Evolutionary conservation across 129 eudicot genomes (phyloP), one percentile per base, ranked within the genome.

Genomic region (Sambucus nigra): DNA sequence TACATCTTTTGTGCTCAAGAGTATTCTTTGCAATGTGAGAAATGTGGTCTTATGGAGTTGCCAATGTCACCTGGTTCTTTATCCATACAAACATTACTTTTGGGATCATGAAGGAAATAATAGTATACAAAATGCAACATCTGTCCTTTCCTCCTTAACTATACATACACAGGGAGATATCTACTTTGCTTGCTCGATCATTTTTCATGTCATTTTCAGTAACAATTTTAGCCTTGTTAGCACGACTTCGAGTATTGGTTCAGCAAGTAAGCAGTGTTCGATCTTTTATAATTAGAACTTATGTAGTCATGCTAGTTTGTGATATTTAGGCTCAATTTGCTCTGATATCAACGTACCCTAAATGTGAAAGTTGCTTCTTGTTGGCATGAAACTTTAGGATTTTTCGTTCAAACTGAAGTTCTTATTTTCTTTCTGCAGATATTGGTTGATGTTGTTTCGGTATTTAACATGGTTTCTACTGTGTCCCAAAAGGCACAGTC

Each of bases 171-270:
- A 91, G 98, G 24, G 87, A 86, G 69, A 72, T 86, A 74, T 82
- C 99, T 25, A 76, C 66, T 52, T 71, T 91, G 68, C 91, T 91
- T 66, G 94, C 94, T 67, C 89, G 76, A 32, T 81, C 95, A 22
- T 85, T 85, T 68, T 91, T 91, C 59, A 73, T 74, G 87, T 82
- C 87, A 19, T 86, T 91, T 60, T 86, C 82, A 21, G 53, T 77
- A 44, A 72, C 83, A 19, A 31, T 72, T 44, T 61, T 75, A 62
- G 86, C 91, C 56, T 53, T 91, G 76, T 89, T 91, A 69, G 89
- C 84, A 39, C 95, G 99, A 20, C 67, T 91, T 38, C 77, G 94
- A 74, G 85, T 77, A 59, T 67, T 92, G 78, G 75, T 88, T 77
- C 95, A 92, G 41, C 98, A 91, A 67, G 99, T 86, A 86, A 75